Percentiles rank a stretch among this genome's conserved stretches.
phyloP scores from a whole-genome alignment of 2,329 filamentous ascomycete species.

The Ciborinia camelliae region DNA sequence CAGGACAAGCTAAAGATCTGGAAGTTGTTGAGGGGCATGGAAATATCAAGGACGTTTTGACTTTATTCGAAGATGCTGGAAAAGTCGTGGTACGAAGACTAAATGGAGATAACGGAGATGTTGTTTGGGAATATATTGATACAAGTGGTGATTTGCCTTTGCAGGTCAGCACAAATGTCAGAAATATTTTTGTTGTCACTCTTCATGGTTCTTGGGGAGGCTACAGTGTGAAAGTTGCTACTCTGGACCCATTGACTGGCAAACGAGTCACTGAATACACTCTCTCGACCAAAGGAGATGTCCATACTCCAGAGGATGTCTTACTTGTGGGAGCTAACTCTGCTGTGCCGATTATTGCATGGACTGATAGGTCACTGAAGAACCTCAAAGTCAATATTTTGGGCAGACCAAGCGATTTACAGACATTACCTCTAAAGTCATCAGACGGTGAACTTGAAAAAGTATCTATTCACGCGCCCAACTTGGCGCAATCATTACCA shows the following conservation, averaged over 20 bases:
- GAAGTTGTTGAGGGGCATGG: constrained; percentile 66
- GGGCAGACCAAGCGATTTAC: constrained; percentile 51
- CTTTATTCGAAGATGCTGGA: constrained; percentile 57
- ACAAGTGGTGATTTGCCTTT: constrained; percentile 67
- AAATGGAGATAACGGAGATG: constrained; percentile 66
- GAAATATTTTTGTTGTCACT: constrained; percentile 73
- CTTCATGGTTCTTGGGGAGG: constrained; percentile 67
- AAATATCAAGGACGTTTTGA: constrained; percentile 66
- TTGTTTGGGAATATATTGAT: constrained; percentile 77
- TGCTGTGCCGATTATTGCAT: constrained; percentile 69
- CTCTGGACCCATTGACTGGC: constrained; percentile 70
- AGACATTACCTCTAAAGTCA: constrained; percentile 51
- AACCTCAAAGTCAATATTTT: constrained; percentile 71
- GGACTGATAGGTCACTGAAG: constrained; percentile 61
- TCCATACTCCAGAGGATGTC: constrained; percentile 61
- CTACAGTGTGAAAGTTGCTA: constrained; percentile 72
- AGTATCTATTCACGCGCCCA: constrained; percentile 68
- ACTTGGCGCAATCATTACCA: constrained; percentile 64
- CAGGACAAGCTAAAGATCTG: constrained; percentile 61
- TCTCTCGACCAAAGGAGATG: constrained; percentile 71
- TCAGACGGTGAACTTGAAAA: constrained; percentile 51
- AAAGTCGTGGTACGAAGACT: constrained; percentile 64
- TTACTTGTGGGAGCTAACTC: constrained; percentile 75
- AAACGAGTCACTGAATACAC: constrained; percentile 67
- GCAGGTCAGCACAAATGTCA: constrained; percentile 66